These are phyloP conservation scores for Babesia divergens DNA, from an alignment of 169 alveolate genomes.

Conservation along the genomic window DNA sequence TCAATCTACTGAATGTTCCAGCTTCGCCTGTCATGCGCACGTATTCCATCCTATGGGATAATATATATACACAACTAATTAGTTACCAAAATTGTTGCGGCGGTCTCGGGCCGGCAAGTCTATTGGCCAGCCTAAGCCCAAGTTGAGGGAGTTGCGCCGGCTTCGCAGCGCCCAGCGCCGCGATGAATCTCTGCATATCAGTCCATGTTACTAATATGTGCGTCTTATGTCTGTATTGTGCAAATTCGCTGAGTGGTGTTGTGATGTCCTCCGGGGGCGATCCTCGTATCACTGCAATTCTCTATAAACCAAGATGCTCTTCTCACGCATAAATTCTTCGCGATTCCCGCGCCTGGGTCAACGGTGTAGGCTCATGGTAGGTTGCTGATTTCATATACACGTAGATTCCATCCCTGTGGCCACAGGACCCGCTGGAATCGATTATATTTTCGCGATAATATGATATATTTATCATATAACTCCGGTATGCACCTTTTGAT, in stretches of 20 bases:
- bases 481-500: too few species aligned
- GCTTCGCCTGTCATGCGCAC: slow-evolving; percentile 20
- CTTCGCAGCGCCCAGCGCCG: slow-evolving; percentile 45
- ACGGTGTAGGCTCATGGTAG: slow-evolving; percentile 30
- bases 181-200: slow-evolving; percentile 43
- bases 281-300: slow-evolving; percentile 2
- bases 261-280: not conserved
- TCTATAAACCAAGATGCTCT: slow-evolving; percentile 13
- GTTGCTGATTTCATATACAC: too few species aligned
- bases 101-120: slow-evolving; percentile 39
- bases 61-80: not conserved
- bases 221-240: not conserved
- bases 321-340: slow-evolving; percentile 18
- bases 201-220: slow-evolving; percentile 13
- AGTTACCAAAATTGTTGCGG: slow-evolving; percentile 57
- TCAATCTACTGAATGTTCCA: slow-evolving; percentile 9
- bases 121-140: slow-evolving; percentile 53
- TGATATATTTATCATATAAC: not conserved
- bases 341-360: slow-evolving; percentile 4
- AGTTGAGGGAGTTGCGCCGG: slow-evolving; percentile 57
- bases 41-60: slow-evolving; percentile 25
- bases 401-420: not conserved
- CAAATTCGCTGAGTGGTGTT: slow-evolving; percentile 11
- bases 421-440: not conserved
- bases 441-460: not conserved